These are phyloP conservation scores for Pseudocercospora pini-densiflorae DNA, from an alignment of 2,329 filamentous ascomycete genomes.

Conservation along the genomic window DNA sequence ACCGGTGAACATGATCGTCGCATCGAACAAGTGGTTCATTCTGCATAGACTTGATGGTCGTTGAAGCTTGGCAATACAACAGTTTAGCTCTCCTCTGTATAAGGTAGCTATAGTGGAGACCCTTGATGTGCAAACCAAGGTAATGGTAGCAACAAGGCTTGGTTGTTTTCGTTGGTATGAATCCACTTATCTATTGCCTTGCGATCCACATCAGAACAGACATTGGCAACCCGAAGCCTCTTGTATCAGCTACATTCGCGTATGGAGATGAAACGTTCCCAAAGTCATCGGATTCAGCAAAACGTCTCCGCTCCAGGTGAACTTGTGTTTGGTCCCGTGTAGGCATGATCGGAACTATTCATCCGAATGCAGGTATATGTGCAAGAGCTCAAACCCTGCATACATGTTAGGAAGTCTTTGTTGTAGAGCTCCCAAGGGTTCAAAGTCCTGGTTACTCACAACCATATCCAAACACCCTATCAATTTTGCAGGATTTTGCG, in stretches of 20 bases:
- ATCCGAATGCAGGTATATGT: no score
- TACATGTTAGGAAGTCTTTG: neutral
- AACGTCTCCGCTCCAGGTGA: neutral
- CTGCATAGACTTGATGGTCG: neutral
- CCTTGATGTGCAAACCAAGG: neutral
- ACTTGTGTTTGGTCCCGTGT: neutral
- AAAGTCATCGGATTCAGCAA: neutral
- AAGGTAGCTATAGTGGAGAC: neutral
- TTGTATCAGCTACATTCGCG: no score
- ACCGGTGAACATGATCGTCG: neutral
- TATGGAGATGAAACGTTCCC: neutral
- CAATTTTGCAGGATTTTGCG: neutral
- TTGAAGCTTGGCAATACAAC: neutral
- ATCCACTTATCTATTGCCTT: neutral
- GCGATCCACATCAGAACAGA: no score
- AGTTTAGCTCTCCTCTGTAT: neutral
- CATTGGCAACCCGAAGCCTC: no score
- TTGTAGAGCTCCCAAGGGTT: neutral
- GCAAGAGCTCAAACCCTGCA: no score
- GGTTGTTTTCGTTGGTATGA: neutral
- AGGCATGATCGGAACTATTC: neutral
- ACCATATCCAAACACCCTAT: neutral
- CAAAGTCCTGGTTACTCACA: neutral
- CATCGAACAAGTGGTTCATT: neutral
- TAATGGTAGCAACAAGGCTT: neutral